Conservation (phyloP, 306 rosid genomes). For the Malus orientalis region DNA sequence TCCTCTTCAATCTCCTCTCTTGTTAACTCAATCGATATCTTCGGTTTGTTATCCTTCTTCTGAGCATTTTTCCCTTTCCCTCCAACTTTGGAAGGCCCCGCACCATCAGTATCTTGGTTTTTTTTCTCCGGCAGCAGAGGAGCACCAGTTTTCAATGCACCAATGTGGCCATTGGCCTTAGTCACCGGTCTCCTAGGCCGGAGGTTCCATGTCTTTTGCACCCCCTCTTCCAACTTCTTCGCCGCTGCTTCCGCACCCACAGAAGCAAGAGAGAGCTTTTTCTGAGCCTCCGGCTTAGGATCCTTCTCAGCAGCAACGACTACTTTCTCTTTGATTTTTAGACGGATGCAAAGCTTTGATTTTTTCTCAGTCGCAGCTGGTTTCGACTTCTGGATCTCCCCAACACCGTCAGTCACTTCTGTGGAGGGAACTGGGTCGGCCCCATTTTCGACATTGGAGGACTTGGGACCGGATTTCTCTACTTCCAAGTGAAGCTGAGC, state of each 20-base stretch:
- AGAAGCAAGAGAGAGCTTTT: neutral
- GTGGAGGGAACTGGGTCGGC: neutral
- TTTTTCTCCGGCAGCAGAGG: neutral
- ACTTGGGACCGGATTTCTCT: neutral
- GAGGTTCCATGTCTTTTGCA: conserved; percentile 26
- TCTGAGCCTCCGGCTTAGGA: neutral
- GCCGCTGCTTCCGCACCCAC: neutral
- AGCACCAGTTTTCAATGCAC: neutral
- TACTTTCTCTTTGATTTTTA: neutral
- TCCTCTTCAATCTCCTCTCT: conserved; percentile 38
- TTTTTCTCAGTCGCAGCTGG: neutral
- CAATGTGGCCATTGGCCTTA: neutral
- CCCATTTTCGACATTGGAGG: neutral
- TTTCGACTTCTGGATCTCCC: neutral
- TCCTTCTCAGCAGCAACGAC: neutral
- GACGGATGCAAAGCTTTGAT: conserved; percentile 4
- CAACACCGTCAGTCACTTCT: neutral
- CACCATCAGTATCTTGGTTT: neutral
- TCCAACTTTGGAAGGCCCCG: neutral
- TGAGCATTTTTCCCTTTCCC: neutral
- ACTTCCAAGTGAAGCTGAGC: neutral
- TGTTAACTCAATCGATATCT: neutral
- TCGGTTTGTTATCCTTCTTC: neutral
- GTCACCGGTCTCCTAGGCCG: conserved; percentile 25
- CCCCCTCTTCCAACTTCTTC: neutral